Percentiles rank a stretch among this genome's conserved stretches.
These are phyloP conservation scores for Phyllosticta citrichinensis DNA, from an alignment of 2,329 filamentous ascomycete species.

Conservation along the genomic window DNA sequence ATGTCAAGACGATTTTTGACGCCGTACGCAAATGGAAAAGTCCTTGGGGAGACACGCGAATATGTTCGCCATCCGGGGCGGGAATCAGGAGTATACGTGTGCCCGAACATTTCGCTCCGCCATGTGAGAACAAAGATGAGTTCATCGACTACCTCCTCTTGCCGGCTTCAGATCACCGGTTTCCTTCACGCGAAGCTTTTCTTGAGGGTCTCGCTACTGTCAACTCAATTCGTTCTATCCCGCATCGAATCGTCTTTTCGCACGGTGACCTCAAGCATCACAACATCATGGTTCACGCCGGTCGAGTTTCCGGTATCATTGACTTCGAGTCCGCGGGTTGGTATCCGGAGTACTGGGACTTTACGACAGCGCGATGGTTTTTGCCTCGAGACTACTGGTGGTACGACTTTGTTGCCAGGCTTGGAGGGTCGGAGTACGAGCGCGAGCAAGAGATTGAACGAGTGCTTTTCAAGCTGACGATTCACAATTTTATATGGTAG, in stretches of 20 bases:
- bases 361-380: neutral
- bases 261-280: slow-evolving; percentile 16
- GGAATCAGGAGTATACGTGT: neutral
- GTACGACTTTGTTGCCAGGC: neutral
- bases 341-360: slow-evolving; percentile 20
- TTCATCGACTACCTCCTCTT: neutral
- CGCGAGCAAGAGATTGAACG: neutral
- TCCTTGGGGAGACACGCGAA: neutral
- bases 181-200: too few species aligned
- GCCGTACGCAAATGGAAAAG: neutral
- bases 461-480: too few species aligned
- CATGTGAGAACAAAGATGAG: neutral
- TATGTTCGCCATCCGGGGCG: neutral
- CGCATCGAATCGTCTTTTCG: slow-evolving; percentile 16
- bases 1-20: too few species aligned
- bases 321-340: slow-evolving; percentile 19
- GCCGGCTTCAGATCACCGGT: too few species aligned
- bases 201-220: too few species aligned
- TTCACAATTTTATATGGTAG: neutral
- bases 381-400: neutral
- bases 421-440: neutral
- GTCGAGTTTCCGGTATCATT: slow-evolving; percentile 16
- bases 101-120: too few species aligned
- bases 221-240: neutral
- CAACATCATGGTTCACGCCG: slow-evolving; percentile 17